Conservation (phyloP, 2,329 filamentous ascomycete species). For the Trichoderma atrobrunneum region DNA sequence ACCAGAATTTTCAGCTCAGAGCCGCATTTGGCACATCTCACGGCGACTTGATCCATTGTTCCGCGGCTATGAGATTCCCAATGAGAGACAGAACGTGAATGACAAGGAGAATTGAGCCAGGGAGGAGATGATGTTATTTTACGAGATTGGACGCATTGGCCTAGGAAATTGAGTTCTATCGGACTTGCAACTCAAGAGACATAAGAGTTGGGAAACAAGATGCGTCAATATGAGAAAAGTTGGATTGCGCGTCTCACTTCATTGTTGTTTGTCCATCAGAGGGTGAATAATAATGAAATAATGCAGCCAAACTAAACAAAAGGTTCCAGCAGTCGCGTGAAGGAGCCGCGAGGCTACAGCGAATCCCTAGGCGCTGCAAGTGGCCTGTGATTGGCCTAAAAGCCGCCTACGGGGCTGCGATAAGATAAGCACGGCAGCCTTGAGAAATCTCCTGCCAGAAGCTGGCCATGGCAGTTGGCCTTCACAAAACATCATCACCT, state of each 20-base stretch:
- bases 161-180: neutral
- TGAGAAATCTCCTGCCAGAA: neutral
- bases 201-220: neutral
- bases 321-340: neutral
- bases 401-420: neutral
- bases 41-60: slow-evolving; percentile 36
- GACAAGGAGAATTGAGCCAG: neutral
- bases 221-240: neutral
- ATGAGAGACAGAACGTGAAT: neutral
- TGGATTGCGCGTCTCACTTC: neutral
- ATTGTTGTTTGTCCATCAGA: neutral
- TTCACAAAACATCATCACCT: neutral
- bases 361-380: neutral
- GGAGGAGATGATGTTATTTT: neutral
- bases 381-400: slow-evolving; percentile 10
- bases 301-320: neutral
- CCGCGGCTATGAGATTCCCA: neutral
- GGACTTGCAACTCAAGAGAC: neutral
- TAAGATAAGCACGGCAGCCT: slow-evolving; percentile 11
- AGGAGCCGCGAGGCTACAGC: neutral
- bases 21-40: slow-evolving; percentile 37
- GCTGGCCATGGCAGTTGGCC: neutral
- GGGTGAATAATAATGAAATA: neutral
- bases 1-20: slow-evolving; percentile 30
- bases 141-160: neutral